Evolutionary conservation across 2,329 filamentous ascomycete species (phyloP).

Genomic region (Mycosphaerella arachidis): DNA sequence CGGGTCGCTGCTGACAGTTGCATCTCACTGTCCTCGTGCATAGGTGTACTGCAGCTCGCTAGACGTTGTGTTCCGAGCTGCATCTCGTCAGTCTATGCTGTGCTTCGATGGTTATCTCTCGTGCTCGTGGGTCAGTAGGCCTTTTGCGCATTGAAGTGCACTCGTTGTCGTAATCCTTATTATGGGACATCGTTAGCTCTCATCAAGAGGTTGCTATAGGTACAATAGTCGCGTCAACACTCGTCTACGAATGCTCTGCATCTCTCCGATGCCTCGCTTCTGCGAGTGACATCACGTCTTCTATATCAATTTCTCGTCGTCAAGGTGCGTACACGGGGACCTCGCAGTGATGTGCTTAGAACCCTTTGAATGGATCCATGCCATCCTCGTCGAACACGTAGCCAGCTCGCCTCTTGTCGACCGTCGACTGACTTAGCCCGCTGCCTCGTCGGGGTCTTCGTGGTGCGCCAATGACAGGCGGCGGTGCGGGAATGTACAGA

Average conservation of each 20-base stretch:
- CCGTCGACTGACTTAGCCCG: slow-evolving; percentile 27
- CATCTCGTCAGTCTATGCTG: not conserved
- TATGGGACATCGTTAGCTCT: not conserved
- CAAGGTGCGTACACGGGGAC: slow-evolving; percentile 2
- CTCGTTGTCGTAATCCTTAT: not conserved
- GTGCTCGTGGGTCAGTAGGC: too few relatives aligned
- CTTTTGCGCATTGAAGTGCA: not conserved
- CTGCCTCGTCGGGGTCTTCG: slow-evolving; percentile 25
- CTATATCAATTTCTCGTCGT: not conserved
- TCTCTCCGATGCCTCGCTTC: not conserved
- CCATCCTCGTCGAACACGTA: slow-evolving; percentile 35
- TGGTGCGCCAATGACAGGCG: slow-evolving; percentile 16
- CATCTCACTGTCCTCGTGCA: not conserved
- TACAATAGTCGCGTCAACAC: not conserved
- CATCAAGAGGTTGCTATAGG: not conserved
- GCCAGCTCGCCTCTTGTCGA: slow-evolving; percentile 30
- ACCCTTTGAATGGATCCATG: slow-evolving; percentile 35
- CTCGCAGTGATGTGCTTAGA: slow-evolving; percentile 17
- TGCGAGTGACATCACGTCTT: not conserved
- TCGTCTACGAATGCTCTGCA: not conserved
- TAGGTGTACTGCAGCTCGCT: not conserved
- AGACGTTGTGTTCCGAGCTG: not conserved
- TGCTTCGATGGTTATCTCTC: too few relatives aligned
- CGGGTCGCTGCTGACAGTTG: not conserved
- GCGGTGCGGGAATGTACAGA: slow-evolving; percentile 30